Base-by-base conservation (phyloP, 2,329 filamentous ascomycete species). In the Hysterium pulicare region DNA sequence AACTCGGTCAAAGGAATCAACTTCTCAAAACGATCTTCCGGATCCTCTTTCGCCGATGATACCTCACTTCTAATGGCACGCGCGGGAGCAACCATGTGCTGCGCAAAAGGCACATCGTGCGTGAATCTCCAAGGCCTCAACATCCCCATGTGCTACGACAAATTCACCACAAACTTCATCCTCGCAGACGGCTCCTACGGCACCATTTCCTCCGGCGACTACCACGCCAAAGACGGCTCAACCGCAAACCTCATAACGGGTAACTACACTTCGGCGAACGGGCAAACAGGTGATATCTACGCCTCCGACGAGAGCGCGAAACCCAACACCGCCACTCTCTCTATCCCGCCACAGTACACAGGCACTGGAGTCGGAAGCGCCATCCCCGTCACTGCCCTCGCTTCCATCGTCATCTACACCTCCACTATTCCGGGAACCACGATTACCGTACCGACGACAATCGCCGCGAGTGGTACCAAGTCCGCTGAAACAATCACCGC, bases 71-170 rank as follows among this genome's bases (percentile, higher is more conserved):
- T 19, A 34, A 64, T 46, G 52, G 42, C 24, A 34, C 47, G 16
- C 52, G 55, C 11, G 48, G 34, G 8, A 49, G 50, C 3, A 22
- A 53, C 51, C 17, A 64, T 67, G 42, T 65, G 62, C 47, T 67
- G 64, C 48, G 61, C 58, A 20, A 52, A 60, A 20, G 66, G 55
- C 15, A 66, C 70, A 11, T 51, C 68, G 41, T 74, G 71, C 51
- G 56, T 71, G n/a, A 62, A 70, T 22, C 59, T 72, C 5, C 56
- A 63, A 31, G 57, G 50, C 28, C 57, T 71, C 24, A 62, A 66
- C 26, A 59, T 75, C 4, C 69, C 73, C 2, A 73, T 76, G 58
- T 76, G 73, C 61, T 76, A 75, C 59, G 74, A 77, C 55, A 69
- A 68, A 41, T 77, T 73, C 59, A 77, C 74, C 4, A 77, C 74